These are phyloP conservation scores for Epichloe scottii DNA, from an alignment of 2,329 filamentous ascomycete genomes.

Conservation along the genomic window DNA sequence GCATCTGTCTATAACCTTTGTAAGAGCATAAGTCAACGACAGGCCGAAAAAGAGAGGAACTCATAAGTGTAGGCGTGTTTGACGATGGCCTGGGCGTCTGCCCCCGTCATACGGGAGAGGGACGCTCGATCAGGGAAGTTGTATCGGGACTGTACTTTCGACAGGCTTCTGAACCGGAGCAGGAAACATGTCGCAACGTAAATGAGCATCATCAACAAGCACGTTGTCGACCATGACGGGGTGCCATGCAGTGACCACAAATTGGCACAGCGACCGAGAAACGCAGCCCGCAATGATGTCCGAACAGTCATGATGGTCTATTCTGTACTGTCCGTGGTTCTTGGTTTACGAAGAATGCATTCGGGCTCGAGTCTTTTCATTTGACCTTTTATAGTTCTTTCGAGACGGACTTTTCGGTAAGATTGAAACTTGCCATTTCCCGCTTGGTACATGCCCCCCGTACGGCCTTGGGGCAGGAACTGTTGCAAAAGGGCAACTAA, in stretches of 20 bases:
- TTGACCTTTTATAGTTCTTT: no score
- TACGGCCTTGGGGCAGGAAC: no score
- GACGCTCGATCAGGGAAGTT: slow-evolving; percentile 23
- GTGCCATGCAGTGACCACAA: neutral
- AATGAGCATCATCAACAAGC: slow-evolving; percentile 9
- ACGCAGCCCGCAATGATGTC: neutral
- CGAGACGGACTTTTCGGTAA: no score
- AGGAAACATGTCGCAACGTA: slow-evolving; percentile 23
- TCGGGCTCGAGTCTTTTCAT: no score
- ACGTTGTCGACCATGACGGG: neutral
- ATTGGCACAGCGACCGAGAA: neutral
- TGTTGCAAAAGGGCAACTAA: no score
- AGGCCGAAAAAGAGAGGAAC: slow-evolving; percentile 26
- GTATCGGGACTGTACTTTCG: slow-evolving; percentile 16
- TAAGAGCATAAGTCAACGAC: slow-evolving; percentile 25
- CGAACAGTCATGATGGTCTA: neutral
- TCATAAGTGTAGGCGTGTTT: slow-evolving; percentile 21
- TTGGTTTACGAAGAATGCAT: no score
- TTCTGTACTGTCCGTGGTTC: neutral
- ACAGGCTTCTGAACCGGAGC: slow-evolving; percentile 24
- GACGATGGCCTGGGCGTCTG: slow-evolving; percentile 33
- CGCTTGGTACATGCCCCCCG: no score
- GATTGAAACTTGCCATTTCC: no score
- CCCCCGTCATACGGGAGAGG: slow-evolving; percentile 26
- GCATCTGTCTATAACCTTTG: slow-evolving; percentile 19